A percentile compares a stretch with the other conserved stretches of the same genome.
These are phyloP conservation scores for Neoconidiobolus thromboides DNA, from an alignment of 371 early-diverging fungal genomes.

Conservation along the genomic window DNA sequence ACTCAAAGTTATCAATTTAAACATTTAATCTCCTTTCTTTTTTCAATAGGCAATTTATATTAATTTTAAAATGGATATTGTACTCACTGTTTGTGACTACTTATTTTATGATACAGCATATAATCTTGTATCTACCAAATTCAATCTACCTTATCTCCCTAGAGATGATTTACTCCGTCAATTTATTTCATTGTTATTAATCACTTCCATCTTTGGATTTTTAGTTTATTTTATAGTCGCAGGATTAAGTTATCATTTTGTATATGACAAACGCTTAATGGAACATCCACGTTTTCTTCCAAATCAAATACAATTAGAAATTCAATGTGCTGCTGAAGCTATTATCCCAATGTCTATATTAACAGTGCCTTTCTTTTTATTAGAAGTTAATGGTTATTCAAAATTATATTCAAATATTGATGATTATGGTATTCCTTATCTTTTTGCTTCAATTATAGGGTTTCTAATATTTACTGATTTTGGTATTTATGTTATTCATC, in stretches of 20 bases:
- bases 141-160: slow-evolving; percentile 11
- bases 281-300: slow-evolving; percentile 81
- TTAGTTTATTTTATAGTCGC: slow-evolving; percentile 64
- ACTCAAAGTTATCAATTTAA: too few species aligned
- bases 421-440: slow-evolving; percentile 46
- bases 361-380: slow-evolving; percentile 78
- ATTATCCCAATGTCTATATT: slow-evolving; percentile 60
- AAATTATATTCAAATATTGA: slow-evolving; percentile 45
- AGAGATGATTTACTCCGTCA: slow-evolving; percentile 51
- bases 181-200: slow-evolving; percentile 37
- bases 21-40: too few species aligned
- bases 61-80: slow-evolving; percentile 15
- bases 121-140: background rate
- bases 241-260: slow-evolving; percentile 45
- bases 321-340: slow-evolving; percentile 49
- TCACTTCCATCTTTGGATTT: slow-evolving; percentile 48
- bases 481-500: slow-evolving; percentile 88
- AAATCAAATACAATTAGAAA: slow-evolving; percentile 75
- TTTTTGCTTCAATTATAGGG: slow-evolving; percentile 31
- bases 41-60: too few species aligned
- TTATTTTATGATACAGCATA: slow-evolving; percentile 16
- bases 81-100: slow-evolving; percentile 20
- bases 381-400: slow-evolving; percentile 75
- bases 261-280: slow-evolving; percentile 74
- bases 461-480: slow-evolving; percentile 86